Evolutionary conservation across 306 rosid species (phyloP).

Genomic region (Dalbergia cultrata): DNA sequence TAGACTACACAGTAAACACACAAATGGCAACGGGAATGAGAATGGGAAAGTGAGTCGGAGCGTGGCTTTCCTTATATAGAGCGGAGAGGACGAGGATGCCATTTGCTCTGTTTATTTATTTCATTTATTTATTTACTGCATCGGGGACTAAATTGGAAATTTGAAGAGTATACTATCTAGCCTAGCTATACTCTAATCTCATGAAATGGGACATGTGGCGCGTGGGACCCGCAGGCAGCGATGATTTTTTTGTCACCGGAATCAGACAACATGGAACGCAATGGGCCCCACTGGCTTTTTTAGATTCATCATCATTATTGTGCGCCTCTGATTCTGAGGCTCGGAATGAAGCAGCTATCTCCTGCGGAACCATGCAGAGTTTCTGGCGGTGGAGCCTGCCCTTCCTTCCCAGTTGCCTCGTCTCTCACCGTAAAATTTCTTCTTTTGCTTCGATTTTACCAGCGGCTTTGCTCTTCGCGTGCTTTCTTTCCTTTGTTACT

Average conservation of each 20-base stretch:
- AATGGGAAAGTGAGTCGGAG: slow-evolving; percentile 13
- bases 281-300: slow-evolving; percentile 20
- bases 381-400: slow-evolving; percentile 7
- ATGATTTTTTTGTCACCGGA: background rate
- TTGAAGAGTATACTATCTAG: background rate
- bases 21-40: background rate
- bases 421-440: too few species aligned
- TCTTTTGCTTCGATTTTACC: too few species aligned
- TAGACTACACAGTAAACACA: background rate
- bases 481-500: too few species aligned
- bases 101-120: background rate
- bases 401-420: background rate
- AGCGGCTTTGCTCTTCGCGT: too few species aligned
- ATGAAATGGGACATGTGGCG: background rate
- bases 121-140: background rate
- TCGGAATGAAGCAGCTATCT: background rate
- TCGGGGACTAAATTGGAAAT: background rate
- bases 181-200: background rate
- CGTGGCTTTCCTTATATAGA: slow-evolving; percentile 45
- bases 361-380: background rate
- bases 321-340: background rate
- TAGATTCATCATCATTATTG: background rate
- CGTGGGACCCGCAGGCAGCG: slow-evolving; percentile 29
- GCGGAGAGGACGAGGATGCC: slow-evolving; percentile 25
- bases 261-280: slow-evolving; percentile 8